Conservation (phyloP, 371 early-diverging fungal genomes). For the Mucor sp. region DNA sequence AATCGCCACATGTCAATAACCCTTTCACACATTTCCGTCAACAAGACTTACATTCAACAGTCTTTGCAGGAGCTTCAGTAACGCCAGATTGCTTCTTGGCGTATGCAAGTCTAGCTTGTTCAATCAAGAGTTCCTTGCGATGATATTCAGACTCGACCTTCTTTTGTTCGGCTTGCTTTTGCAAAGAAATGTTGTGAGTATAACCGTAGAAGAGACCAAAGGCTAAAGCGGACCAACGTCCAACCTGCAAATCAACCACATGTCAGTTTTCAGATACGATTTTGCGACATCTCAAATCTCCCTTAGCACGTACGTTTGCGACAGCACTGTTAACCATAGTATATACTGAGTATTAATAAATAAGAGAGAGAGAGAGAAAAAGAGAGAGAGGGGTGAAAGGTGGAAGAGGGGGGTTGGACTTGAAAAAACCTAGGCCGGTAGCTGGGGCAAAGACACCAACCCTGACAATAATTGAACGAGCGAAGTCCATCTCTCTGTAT, state of each 20-base stretch:
- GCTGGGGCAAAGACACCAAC: not conserved
- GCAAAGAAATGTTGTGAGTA: slow-evolving; percentile 67
- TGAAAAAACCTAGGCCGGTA: not conserved
- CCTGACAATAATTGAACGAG: slow-evolving; percentile 1
- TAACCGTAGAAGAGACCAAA: slow-evolving; percentile 75
- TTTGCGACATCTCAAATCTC: not conserved
- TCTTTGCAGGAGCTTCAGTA: slow-evolving; percentile 18
- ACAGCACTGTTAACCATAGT: slow-evolving; percentile 48
- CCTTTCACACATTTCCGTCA: not conserved
- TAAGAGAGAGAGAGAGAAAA: slow-evolving; percentile 1
- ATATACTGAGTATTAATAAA: slow-evolving; percentile 20
- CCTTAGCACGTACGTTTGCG: slow-evolving; percentile 33
- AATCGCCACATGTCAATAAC: not conserved
- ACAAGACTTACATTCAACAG: slow-evolving; percentile 19
- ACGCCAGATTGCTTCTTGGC: slow-evolving; percentile 56
- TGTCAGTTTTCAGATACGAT: not conserved
- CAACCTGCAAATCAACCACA: slow-evolving; percentile 51
- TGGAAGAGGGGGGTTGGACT: slow-evolving; percentile 10
- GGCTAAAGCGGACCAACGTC: slow-evolving; percentile 77
- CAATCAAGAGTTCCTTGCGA: slow-evolving; percentile 70
- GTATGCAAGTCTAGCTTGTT: slow-evolving; percentile 71
- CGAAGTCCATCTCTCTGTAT: not conserved
- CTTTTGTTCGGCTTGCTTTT: slow-evolving; percentile 59
- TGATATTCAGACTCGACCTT: slow-evolving; percentile 63
- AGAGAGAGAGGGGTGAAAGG: not conserved